Conservation (phyloP, 768 basidiomycete species). For the Inosperma sp. region DNA sequence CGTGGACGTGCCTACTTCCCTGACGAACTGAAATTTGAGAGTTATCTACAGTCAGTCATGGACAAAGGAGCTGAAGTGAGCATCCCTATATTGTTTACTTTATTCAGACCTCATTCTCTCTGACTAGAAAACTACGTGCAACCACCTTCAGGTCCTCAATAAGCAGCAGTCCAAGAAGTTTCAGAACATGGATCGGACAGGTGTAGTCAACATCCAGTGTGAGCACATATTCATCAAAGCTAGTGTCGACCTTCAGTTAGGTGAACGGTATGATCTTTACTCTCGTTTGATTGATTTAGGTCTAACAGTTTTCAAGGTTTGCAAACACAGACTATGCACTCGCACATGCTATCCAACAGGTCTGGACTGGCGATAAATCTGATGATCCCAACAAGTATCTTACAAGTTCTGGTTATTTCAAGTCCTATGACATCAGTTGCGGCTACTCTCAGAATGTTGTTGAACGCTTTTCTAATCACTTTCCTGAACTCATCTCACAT, state of each 20-base stretch:
- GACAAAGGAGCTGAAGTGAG: too few relatives aligned
- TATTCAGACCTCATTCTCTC: too few relatives aligned
- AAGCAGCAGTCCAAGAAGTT: too few relatives aligned
- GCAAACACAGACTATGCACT: too few relatives aligned
- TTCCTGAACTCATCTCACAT: slow-evolving; percentile 7
- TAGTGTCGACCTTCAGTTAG: slow-evolving; percentile 25
- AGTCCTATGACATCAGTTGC: slow-evolving; percentile 27
- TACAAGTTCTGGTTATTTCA: neutral
- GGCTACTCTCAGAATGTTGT: slow-evolving; percentile 17
- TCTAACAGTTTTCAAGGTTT: slow-evolving; percentile 13
- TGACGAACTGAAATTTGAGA: too few relatives aligned
- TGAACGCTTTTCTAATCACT: slow-evolving; percentile 12
- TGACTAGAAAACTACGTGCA: too few relatives aligned
- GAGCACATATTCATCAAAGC: slow-evolving; percentile 21
- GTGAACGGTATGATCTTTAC: slow-evolving; percentile 28
- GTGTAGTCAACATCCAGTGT: slow-evolving; percentile 25
- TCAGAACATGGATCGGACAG: slow-evolving; percentile 23
- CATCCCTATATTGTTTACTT: too few relatives aligned
- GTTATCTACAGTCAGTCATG: too few relatives aligned
- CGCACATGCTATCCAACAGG: slow-evolving; percentile 6
- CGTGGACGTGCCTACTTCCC: too few relatives aligned
- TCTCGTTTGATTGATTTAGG: neutral
- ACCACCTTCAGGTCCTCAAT: slow-evolving; percentile 21
- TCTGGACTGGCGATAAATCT: too few relatives aligned
- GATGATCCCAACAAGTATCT: too few relatives aligned